A percentile compares a stretch with the other conserved stretches of the same genome.
These are phyloP conservation scores for Massarina eburnea DNA, from an alignment of 2,329 filamentous ascomycete genomes.

Conservation along the genomic window DNA sequence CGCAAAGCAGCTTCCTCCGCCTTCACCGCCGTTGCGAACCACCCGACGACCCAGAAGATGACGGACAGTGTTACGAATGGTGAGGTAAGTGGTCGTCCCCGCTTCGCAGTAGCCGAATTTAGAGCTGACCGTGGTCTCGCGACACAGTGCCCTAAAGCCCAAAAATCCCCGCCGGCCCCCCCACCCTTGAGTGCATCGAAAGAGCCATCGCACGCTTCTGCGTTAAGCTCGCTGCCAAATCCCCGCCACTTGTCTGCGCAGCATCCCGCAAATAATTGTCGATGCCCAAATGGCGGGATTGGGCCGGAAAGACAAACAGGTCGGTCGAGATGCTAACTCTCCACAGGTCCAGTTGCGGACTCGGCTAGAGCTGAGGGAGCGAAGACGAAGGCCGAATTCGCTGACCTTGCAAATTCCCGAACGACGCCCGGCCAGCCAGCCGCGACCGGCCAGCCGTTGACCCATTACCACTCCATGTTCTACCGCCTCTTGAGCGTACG, in stretches of 20 bases:
- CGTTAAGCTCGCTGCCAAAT: too few species aligned
- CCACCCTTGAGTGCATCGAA: too few species aligned
- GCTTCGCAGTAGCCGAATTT: too few species aligned
- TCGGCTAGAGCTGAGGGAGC: conserved; percentile 58
- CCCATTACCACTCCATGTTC: conserved; percentile 68
- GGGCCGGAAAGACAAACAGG: background rate
- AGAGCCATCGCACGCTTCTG: too few species aligned
- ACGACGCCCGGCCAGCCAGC: conserved; percentile 57
- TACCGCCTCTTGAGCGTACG: conserved; percentile 65
- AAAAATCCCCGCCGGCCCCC: conserved; percentile 7
- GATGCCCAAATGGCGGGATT: background rate
- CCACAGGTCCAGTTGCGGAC: conserved; percentile 56
- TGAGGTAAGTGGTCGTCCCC: conserved; percentile 39
- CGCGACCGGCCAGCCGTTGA: conserved; percentile 63
- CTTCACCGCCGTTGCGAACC: conserved; percentile 52
- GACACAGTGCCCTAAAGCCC: conserved; percentile 28
- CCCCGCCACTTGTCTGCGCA: too few species aligned
- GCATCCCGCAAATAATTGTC: background rate
- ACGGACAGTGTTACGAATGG: conserved; percentile 48
- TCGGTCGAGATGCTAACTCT: conserved; percentile 23
- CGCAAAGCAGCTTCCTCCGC: conserved; percentile 51
- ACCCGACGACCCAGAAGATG: conserved; percentile 52
- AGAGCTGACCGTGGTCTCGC: conserved; percentile 32
- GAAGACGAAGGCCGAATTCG: conserved; percentile 60
- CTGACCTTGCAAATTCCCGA: conserved; percentile 58